phyloP scores from a whole-genome alignment of 225 moss, liverwort and hornwort species.

The Pseudoscleropodium purum region DNA sequence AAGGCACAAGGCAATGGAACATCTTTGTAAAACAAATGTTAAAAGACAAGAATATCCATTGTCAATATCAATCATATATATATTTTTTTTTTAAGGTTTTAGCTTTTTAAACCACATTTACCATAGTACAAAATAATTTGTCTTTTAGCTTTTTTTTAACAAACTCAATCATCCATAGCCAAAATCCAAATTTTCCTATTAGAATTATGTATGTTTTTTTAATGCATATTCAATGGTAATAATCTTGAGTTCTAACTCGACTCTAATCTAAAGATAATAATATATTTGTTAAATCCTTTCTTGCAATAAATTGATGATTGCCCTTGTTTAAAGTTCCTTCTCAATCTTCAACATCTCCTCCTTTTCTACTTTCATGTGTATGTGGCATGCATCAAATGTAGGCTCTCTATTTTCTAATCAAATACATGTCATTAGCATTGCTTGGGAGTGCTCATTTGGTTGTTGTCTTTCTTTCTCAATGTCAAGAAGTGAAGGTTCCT shows the following conservation, averaged over 20 bases:
- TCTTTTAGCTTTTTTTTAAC: not conserved
- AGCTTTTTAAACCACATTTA: not conserved
- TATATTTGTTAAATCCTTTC: not conserved
- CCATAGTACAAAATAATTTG: not conserved
- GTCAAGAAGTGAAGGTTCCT: not conserved
- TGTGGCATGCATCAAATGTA: not conserved
- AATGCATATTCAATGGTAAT: not conserved
- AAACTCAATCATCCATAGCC: rapidly evolving
- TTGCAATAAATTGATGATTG: not conserved
- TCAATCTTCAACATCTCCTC: not conserved
- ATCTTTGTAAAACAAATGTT: not conserved
- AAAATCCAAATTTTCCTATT: rapidly evolving
- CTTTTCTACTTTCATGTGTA: not conserved
- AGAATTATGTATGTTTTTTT: not conserved
- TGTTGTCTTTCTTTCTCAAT: not conserved
- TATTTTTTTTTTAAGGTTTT: not conserved
- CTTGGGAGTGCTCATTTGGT: not conserved
- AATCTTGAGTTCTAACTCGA: not conserved
- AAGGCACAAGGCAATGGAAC: not conserved
- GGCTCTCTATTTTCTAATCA: not conserved
- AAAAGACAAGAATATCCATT: not conserved
- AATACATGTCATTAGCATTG: not conserved
- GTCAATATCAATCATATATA: not conserved
- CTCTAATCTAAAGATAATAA: too few relatives aligned
- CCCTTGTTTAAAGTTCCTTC: not conserved